Conservation (phyloP, 2,329 filamentous ascomycete species). For the Trichophyton mentagrophytes region DNA sequence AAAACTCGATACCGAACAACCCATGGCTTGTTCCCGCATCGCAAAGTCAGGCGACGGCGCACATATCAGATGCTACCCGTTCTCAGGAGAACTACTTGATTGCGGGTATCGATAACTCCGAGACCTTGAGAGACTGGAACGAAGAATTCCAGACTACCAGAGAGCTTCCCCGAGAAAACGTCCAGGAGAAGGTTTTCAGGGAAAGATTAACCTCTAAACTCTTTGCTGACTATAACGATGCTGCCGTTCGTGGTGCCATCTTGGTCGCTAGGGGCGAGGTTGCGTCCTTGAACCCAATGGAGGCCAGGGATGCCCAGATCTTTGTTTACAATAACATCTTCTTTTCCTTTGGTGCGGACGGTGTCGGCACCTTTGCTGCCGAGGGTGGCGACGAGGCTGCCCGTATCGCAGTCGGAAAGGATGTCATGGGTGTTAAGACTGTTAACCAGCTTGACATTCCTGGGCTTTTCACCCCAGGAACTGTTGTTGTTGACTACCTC, state of each 20-base stretch:
- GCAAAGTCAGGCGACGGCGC: slow-evolving; percentile 48
- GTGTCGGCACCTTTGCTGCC: slow-evolving; percentile 89
- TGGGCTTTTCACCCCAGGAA: slow-evolving; percentile 87
- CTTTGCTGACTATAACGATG: slow-evolving; percentile 95
- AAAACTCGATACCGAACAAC: slow-evolving; percentile 80
- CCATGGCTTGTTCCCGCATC: slow-evolving; percentile 77
- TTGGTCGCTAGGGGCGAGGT: slow-evolving; percentile 88
- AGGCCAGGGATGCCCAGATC: slow-evolving; percentile 84
- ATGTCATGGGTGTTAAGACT: slow-evolving; percentile 82
- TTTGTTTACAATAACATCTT: slow-evolving; percentile 99
- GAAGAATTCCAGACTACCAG: slow-evolving; percentile 96
- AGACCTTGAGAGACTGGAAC: slow-evolving; percentile 95
- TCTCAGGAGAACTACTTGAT: slow-evolving; percentile 89
- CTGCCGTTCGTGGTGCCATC: slow-evolving; percentile 80
- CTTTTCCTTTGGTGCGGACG: slow-evolving; percentile 95
- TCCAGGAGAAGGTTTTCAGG: slow-evolving; percentile 91
- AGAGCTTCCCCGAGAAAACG: slow-evolving; percentile 82
- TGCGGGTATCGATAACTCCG: slow-evolving; percentile 80
- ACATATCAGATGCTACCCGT: slow-evolving; percentile 72
- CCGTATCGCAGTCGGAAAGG: slow-evolving; percentile 88
- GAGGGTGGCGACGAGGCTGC: slow-evolving; percentile 96
- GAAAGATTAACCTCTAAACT: slow-evolving; percentile 90
- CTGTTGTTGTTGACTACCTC: slow-evolving; percentile 90
- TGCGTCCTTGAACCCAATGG: slow-evolving; percentile 85
- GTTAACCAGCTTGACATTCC: slow-evolving; percentile 97